Conservation (phyloP, 1,284 basidiomycete species). For the Cystobasidiaceae sp. region DNA sequence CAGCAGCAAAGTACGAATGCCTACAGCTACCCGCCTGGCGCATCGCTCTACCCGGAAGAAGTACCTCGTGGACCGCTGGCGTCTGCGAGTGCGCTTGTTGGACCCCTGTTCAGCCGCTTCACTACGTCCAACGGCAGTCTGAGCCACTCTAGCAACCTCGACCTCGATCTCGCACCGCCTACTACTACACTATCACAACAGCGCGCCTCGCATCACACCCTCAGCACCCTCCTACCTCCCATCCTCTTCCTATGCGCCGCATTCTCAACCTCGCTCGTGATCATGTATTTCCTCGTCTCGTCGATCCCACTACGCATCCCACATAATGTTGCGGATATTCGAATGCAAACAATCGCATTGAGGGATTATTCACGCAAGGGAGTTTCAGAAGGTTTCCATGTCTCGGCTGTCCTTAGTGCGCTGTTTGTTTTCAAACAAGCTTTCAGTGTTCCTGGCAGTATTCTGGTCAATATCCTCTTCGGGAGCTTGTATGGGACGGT, state of each 20-base stretch:
- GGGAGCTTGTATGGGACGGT: slow-evolving; percentile 42
- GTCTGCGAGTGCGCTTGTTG: too few species aligned
- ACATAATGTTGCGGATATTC: slow-evolving; percentile 27
- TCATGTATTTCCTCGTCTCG: slow-evolving; percentile 29
- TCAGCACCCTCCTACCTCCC: slow-evolving; percentile 38
- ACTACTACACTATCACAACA: slow-evolving; percentile 10
- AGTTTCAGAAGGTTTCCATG: slow-evolving; percentile 18
- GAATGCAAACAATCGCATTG: slow-evolving; percentile 14
- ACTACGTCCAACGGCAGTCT: too few species aligned
- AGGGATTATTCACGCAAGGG: slow-evolving; percentile 28
- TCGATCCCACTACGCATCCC: slow-evolving; percentile 22
- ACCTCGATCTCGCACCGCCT: background rate
- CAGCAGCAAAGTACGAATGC: background rate
- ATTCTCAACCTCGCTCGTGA: slow-evolving; percentile 39
- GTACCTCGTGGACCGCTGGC: too few species aligned
- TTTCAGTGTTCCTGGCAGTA: slow-evolving; percentile 43
- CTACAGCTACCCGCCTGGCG: background rate
- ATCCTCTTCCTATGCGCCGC: slow-evolving; percentile 38
- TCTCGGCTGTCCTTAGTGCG: slow-evolving; percentile 20
- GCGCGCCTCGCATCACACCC: background rate
- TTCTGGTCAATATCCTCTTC: slow-evolving; percentile 43
- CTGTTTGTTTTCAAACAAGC: slow-evolving; percentile 45
- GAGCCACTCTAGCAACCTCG: background rate
- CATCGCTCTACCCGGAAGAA: too few species aligned
- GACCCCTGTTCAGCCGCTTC: background rate